A percentile compares a stretch with the other conserved stretches of the same genome.
Conservation (phyloP, 2,329 filamentous ascomycete species). For the Claviceps sorghi region DNA sequence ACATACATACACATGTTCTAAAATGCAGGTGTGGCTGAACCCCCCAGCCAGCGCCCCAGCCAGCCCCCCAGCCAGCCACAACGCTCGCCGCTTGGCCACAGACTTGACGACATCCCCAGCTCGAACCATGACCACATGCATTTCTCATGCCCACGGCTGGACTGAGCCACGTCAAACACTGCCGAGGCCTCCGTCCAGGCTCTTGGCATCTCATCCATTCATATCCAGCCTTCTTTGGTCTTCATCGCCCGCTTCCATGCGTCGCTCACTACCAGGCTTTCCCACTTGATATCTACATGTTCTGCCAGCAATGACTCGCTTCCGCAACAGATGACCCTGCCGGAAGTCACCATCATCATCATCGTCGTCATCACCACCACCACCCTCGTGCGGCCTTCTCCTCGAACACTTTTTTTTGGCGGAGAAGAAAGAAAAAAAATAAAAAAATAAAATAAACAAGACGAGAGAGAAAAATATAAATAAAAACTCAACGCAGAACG, state of each 20-base stretch:
- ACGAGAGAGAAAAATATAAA: not conserved
- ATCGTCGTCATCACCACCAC: not conserved
- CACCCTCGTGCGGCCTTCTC: not conserved
- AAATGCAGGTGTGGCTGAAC: not conserved
- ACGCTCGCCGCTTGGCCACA: no score
- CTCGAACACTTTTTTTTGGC: not conserved
- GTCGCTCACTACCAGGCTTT: constrained; percentile 1
- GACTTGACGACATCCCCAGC: not conserved
- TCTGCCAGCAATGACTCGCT: constrained; percentile 1
- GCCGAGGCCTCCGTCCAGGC: not conserved
- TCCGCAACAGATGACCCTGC: not conserved
- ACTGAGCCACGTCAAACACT: not conserved
- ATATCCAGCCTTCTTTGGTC: not conserved
- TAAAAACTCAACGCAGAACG: not conserved
- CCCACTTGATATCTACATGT: not conserved
- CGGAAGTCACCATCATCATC: not conserved
- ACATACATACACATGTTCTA: no score
- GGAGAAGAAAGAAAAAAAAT: not conserved
- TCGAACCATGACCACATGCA: not conserved
- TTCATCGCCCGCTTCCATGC: constrained; percentile 3
- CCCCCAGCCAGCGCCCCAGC: no score
- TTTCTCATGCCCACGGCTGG: not conserved
- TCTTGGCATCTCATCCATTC: not conserved
- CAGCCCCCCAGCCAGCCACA: no score
- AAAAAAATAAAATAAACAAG: no score